phyloP scores from a whole-genome alignment of 441 rosid genomes.

The Francoa sonchifolia region DNA sequence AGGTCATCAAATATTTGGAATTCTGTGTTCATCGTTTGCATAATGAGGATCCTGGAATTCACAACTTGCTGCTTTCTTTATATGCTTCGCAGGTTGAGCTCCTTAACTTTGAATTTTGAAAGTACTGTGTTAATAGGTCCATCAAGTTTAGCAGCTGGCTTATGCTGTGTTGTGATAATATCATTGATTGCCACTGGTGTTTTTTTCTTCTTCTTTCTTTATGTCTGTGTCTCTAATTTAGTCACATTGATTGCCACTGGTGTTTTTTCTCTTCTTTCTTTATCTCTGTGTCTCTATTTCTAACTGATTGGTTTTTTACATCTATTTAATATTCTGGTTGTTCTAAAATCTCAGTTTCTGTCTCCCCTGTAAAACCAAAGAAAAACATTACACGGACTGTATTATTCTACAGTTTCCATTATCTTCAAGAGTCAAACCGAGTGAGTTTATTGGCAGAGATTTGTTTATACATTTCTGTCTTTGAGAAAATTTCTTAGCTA shows the following conservation, averaged over 20 bases:
- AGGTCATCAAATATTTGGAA: conserved; percentile 93
- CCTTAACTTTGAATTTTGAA: conserved; percentile 8
- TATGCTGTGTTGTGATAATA: background rate
- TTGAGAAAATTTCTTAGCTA: too few relatives aligned
- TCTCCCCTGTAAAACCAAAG: conserved; percentile 4
- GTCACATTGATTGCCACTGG: too few relatives aligned
- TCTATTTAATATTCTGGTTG: conserved; percentile 1
- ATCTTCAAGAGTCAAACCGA: too few relatives aligned
- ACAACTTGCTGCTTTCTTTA: conserved; percentile 87
- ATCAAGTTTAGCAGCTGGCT: too few relatives aligned
- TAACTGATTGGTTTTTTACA: background rate
- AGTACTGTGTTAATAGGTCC: too few relatives aligned
- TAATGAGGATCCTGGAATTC: conserved; percentile 96
- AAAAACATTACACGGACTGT: background rate
- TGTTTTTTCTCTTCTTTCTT: too few relatives aligned
- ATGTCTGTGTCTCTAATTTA: too few relatives aligned
- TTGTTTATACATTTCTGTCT: too few relatives aligned
- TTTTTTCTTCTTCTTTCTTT: too few relatives aligned
- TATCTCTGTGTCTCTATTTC: background rate
- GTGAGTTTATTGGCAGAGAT: too few relatives aligned
- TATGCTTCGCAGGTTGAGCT: conserved; percentile 90
- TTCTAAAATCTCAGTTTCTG: background rate
- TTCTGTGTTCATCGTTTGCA: conserved; percentile 84
- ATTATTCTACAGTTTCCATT: background rate
- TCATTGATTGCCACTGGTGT: too few relatives aligned